Percentiles rank a stretch among this genome's conserved stretches.
These are phyloP conservation scores for Artemisia tridentata DNA, from an alignment of 129 eudicot species.

Conservation along the genomic window DNA sequence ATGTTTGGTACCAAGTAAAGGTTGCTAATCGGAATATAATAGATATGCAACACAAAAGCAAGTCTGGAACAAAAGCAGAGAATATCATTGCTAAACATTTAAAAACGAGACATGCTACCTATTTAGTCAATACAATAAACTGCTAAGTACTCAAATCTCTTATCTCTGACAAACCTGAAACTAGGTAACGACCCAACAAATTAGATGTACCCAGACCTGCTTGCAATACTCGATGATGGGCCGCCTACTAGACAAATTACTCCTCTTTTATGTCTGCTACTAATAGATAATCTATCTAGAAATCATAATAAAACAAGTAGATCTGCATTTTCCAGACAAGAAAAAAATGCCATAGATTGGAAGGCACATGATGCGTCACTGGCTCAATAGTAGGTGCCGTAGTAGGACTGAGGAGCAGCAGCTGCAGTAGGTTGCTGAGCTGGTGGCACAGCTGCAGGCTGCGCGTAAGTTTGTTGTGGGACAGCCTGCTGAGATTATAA, in stretches of 20 bases:
- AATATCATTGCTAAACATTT: constrained; percentile 9
- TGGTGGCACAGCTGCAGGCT: constrained; percentile 35
- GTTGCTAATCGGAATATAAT: not conserved
- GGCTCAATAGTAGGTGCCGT: constrained; percentile 43
- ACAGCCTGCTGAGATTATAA: constrained; percentile 48
- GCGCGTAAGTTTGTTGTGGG: constrained; percentile 70
- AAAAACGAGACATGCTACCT: not conserved
- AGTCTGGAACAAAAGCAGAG: constrained; percentile 10
- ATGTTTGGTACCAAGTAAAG: too few species aligned
- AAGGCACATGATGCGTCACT: not conserved
- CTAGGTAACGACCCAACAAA: not conserved
- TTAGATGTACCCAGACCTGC: constrained; percentile 8
- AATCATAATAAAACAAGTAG: not conserved
- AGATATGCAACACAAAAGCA: not conserved
- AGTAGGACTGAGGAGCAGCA: constrained; percentile 51
- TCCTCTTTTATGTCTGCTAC: constrained; percentile 12
- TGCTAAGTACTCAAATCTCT: constrained; percentile 6
- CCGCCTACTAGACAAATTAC: not conserved
- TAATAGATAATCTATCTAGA: not conserved
- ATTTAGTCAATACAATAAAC: not conserved
- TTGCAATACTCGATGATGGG: not conserved
- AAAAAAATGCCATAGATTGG: constrained; percentile 7
- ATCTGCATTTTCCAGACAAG: constrained; percentile 22
- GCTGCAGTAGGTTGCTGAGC: constrained; percentile 63
- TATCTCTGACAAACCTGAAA: constrained; percentile 8